Conservation (phyloP, 176 grass and related monocot species). For the Carex pumila region DNA sequence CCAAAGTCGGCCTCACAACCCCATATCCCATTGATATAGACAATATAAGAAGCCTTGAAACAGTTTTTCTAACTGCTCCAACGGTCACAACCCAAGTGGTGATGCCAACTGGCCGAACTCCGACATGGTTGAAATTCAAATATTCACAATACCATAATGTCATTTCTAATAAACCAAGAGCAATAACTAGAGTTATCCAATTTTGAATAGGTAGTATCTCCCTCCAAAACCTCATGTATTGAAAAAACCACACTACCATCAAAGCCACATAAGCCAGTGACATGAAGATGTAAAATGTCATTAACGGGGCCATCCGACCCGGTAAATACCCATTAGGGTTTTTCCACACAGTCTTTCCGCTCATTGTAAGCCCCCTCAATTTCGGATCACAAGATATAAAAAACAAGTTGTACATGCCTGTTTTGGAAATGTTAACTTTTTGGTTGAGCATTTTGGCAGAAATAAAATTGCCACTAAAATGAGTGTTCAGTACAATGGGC, state of each 20-base stretch:
- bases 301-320: conserved; percentile 79
- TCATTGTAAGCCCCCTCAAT: conserved; percentile 86
- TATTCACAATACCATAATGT: conserved; percentile 98
- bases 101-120: conserved; percentile 78
- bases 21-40: conserved; percentile 98
- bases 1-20: conserved; percentile 87
- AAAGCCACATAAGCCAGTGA: conserved; percentile 65
- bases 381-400: conserved; percentile 99
- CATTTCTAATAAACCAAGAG: conserved; percentile 94
- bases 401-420: conserved; percentile 99
- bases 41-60: conserved; percentile 88
- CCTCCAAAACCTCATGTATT: conserved; percentile 93
- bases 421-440: conserved; percentile 58
- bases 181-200: conserved; percentile 90
- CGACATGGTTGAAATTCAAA: conserved; percentile 88
- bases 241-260: conserved; percentile 73
- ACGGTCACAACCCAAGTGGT: conserved; percentile 99
- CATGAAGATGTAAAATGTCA: conserved; percentile 95
- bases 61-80: conserved; percentile 82
- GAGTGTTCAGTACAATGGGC: conserved; percentile 61
- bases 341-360: conserved; percentile 94
- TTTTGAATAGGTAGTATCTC: conserved; percentile 94
- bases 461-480: conserved; percentile 62
- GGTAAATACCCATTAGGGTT: conserved; percentile 93
- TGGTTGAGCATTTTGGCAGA: conserved; percentile 47